Conservation (phyloP, 768 basidiomycete species). For the Mycena olivaceomarginata region DNA sequence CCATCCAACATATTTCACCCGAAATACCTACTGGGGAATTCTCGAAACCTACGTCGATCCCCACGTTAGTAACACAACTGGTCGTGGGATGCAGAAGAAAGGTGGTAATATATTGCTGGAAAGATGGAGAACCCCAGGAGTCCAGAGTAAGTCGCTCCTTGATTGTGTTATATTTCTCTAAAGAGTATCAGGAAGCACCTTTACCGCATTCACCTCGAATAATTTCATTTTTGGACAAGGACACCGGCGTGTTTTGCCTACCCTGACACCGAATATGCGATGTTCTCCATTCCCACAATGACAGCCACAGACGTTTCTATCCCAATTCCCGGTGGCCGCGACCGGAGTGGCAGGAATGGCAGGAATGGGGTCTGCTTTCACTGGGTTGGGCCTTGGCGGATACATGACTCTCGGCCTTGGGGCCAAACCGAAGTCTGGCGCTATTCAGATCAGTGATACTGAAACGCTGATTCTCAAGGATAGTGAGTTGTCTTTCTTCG, state of each 20-base stretch:
- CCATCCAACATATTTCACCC: conserved; percentile 66
- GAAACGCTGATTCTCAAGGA: conserved; percentile 88
- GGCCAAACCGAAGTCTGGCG: conserved; percentile 81
- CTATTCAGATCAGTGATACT: conserved; percentile 71
- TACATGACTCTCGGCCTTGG: conserved; percentile 92
- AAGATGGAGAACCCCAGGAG: conserved; percentile 87
- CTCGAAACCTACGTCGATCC: conserved; percentile 67
- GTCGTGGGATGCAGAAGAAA: conserved; percentile 91
- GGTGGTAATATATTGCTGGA: conserved; percentile 91
- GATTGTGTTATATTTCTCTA: neutral
- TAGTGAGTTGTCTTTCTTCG: conserved; percentile 67
- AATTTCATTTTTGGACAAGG: conserved; percentile 82
- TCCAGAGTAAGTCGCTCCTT: conserved; percentile 69
- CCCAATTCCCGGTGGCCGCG: conserved; percentile 66
- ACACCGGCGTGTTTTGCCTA: conserved; percentile 85
- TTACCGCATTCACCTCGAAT: conserved; percentile 94
- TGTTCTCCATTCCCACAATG: conserved; percentile 81
- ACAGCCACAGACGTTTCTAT: conserved; percentile 73
- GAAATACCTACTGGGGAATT: conserved; percentile 54
- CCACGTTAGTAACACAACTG: conserved; percentile 83
- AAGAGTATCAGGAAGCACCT: conserved; percentile 77
- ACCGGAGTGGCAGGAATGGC: conserved; percentile 49
- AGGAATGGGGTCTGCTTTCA: conserved; percentile 83
- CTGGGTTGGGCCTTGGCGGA: conserved; percentile 84
- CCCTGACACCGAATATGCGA: conserved; percentile 84